Percentiles rank a stretch among this genome's conserved stretches.
phyloP scores from a whole-genome alignment of 306 rosid genomes.

The Castanospermum australe region DNA sequence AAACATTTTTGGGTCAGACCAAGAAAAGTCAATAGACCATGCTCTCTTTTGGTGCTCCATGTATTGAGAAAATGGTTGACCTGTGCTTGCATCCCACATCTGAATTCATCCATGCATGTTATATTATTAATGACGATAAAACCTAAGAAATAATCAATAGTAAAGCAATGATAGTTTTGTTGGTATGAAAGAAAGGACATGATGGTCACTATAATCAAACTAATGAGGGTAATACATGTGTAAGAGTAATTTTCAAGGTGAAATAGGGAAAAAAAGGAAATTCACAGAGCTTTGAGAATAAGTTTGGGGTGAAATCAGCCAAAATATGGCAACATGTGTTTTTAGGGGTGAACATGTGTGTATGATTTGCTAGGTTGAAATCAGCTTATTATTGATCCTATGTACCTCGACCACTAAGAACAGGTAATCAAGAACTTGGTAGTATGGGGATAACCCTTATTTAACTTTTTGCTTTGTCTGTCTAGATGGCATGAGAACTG shows the following conservation, averaged over 20 bases:
- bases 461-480: neutral
- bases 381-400: neutral
- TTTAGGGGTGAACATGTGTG: neutral
- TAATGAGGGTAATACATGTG: neutral
- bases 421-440: neutral
- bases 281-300: neutral
- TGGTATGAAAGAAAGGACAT: neutral
- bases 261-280: neutral
- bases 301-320: neutral
- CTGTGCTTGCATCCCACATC: conserved; percentile 94
- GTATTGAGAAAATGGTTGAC: conserved; percentile 79
- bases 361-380: neutral
- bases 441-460: neutral
- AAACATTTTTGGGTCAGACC: conserved; percentile 76
- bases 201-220: neutral
- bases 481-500: neutral
- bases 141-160: neutral
- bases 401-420: neutral
- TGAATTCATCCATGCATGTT: conserved; percentile 42
- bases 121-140: conserved; percentile 22
- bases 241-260: neutral
- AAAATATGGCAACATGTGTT: neutral
- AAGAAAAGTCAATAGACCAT: conserved; percentile 92
- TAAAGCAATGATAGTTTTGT: neutral
- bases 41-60: conserved; percentile 83